A percentile compares a stretch with the other conserved stretches of the same genome.
Conservation (phyloP, 2,329 filamentous ascomycete genomes). For the Epichloe typhina region DNA sequence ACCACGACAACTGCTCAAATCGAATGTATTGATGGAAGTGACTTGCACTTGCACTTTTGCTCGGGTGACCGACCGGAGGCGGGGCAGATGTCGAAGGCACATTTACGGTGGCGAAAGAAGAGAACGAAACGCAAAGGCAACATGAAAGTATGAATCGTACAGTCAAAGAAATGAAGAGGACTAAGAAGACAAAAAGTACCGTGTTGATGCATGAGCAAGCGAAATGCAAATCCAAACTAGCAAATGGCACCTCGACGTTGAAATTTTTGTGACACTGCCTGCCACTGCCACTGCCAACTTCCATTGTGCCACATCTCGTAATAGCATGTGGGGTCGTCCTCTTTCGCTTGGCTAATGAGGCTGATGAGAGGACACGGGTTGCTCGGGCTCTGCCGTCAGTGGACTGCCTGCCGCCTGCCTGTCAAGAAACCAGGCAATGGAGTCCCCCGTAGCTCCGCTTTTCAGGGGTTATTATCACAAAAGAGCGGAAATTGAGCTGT, state of each 20-base stretch:
- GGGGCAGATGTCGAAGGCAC: neutral
- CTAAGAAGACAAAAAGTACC: neutral
- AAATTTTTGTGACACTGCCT: neutral
- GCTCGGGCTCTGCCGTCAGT: no score
- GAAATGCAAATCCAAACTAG: neutral
- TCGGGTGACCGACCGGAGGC: no score
- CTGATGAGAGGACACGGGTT: neutral
- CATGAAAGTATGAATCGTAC: neutral
- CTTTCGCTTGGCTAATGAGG: conserved; percentile 4
- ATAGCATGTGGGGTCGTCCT: conserved; percentile 1
- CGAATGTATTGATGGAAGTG: no score
- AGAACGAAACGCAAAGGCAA: neutral
- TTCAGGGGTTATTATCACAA: no score
- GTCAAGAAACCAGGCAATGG: no score
- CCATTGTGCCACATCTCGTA: neutral
- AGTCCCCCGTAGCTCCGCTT: no score
- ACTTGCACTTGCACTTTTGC: no score
- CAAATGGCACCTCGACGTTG: neutral
- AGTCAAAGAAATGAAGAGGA: neutral
- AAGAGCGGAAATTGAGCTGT: no score
- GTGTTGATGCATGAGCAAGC: neutral
- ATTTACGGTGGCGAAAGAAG: neutral
- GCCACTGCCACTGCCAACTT: neutral
- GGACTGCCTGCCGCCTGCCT: no score
- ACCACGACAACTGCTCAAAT: no score